phyloP scores from a whole-genome alignment of 352 stramenopile species.

The Globisporangium polare region DNA sequence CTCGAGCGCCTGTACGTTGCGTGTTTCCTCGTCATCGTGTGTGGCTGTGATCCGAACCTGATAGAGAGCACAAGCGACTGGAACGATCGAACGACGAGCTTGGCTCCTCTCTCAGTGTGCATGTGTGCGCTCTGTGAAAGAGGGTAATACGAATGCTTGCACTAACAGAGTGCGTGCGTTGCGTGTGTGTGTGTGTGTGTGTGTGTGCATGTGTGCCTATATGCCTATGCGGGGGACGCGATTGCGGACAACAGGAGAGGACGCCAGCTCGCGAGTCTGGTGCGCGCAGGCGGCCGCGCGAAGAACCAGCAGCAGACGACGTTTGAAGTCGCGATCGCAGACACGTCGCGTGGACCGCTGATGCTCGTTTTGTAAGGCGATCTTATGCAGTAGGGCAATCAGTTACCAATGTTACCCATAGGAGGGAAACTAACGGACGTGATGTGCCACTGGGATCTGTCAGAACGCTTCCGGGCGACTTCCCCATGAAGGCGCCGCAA shows the following conservation, averaged over 20 bases:
- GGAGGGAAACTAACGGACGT: not conserved
- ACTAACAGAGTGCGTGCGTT: not conserved
- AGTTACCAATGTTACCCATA: not conserved
- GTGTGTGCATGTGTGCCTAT: not conserved
- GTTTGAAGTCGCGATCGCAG: conserved; percentile 67
- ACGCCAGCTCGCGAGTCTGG: conserved; percentile 73
- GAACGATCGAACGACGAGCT: not conserved
- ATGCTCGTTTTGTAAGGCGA: conserved; percentile 41
- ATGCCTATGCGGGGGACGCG: not conserved
- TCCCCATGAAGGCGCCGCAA: conserved; percentile 62
- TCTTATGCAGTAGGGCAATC: not conserved
- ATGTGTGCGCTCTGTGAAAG: not conserved
- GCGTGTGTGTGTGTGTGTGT: not conserved
- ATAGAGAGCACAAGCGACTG: not conserved
- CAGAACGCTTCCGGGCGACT: conserved; percentile 69
- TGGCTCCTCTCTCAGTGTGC: not conserved
- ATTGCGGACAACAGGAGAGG: conserved; percentile 39
- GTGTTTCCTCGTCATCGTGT: not conserved
- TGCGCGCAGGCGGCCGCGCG: conserved; percentile 71
- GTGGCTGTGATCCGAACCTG: not conserved
- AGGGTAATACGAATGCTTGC: conserved; percentile 2
- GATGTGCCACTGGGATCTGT: not conserved
- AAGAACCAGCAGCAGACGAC: conserved; percentile 85
- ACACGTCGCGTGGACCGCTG: conserved; percentile 52
- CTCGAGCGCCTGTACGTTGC: conserved; percentile 67